Base-by-base conservation (phyloP, 805 yeast species). In the Suhomyces canberraensis region DNA sequence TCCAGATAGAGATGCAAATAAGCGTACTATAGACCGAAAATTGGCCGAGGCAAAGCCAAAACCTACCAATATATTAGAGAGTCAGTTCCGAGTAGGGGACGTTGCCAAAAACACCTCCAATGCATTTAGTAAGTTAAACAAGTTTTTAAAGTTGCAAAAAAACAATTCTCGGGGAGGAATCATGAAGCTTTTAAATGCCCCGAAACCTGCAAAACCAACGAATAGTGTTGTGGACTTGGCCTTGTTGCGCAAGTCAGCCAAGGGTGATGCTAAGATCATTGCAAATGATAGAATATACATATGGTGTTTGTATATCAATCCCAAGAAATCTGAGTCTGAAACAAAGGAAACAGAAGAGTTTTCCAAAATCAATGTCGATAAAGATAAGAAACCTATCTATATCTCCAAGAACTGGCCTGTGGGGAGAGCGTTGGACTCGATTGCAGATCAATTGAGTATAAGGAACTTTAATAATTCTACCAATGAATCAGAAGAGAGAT, bases 351-450 rank as follows among this genome's bases (percentile, higher is more conserved):
- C 45, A n/a, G 66, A 61, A 25, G 55, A 50, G 5, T 42, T 60
- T 13, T 41, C 40, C 20, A 42, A 47, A 3, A 51, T 63, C 13
- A 52, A 61, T 37, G 46, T 50, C 5, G 59, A 52, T 8, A 50
- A 49, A 20, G 60, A 54, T 35, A 41, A 58, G 25, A 52, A 49
- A 14, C 63, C 72, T 1, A 49, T 77, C 14, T 80, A 51, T 52
- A 69, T 78, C 11, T 75, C 76, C 13, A 73, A 69, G 39, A 58
- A 66, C 19, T 79, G 84, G 83, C 75, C 79, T 0, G 70, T 78
- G 21, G 86, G 86, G 1, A 57, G 78, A 37, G 70, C 77, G 13
- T 52, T 80, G 22, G 86, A 79, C 51, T 64, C 68, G 16, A 65
- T 74, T 5, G 71, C 82, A 7, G 72, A 68, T 19, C 49, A 60